These are phyloP conservation scores for Acanthamoeba culbertsoni DNA, from an alignment of 208 protist genomes.

Conservation along the genomic window DNA sequence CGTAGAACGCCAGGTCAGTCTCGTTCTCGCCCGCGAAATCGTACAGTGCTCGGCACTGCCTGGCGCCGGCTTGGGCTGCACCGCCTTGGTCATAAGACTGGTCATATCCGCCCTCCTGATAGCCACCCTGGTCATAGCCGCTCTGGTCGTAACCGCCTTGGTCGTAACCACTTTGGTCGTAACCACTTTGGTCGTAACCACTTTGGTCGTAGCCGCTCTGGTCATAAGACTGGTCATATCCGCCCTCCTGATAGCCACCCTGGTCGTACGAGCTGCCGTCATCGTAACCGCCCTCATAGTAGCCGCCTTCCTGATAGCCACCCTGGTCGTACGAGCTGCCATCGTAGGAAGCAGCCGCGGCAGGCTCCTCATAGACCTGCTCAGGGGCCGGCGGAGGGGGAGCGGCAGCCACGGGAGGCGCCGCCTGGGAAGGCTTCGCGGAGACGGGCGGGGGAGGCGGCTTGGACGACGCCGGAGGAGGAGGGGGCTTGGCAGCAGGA, in stretches of 20 bases:
- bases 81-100: neutral
- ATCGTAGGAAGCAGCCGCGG: neutral
- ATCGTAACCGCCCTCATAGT: neutral
- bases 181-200: neutral
- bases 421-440: neutral
- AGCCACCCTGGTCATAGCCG: neutral
- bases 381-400: slow-evolving; percentile 41
- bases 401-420: neutral
- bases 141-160: neutral
- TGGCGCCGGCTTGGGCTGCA: neutral
- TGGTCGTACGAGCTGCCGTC: slow-evolving; percentile 56
- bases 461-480: neutral
- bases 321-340: slow-evolving; percentile 28
- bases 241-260: neutral
- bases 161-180: neutral
- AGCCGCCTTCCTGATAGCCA: slow-evolving; percentile 14
- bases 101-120: neutral
- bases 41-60: neutral
- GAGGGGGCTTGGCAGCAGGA: neutral
- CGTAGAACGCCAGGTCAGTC: slow-evolving; percentile 62
- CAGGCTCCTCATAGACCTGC: neutral
- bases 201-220: slow-evolving; percentile 17
- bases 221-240: neutral
- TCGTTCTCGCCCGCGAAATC: slow-evolving; percentile 60
- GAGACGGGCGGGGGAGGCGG: neutral